phyloP scores from a whole-genome alignment of 768 basidiomycete species.

The Austroboletus eburneus region DNA sequence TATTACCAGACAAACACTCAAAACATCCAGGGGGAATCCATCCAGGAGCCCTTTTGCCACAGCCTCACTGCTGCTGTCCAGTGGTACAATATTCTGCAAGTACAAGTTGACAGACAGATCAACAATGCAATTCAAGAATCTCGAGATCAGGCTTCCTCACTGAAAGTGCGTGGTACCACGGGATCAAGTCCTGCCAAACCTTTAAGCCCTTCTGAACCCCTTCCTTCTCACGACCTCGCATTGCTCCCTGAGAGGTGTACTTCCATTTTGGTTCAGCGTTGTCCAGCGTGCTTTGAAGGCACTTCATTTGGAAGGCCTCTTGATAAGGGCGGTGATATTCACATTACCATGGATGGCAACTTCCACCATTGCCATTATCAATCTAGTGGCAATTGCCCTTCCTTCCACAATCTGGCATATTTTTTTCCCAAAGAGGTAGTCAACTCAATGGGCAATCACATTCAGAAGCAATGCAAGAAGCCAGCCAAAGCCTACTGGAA shows the following conservation, averaged over 20 bases:
- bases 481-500: neutral
- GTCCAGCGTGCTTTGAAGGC: constrained; percentile 1
- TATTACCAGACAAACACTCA: too few relatives aligned
- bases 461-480: constrained; percentile 21
- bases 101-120: constrained; percentile 7
- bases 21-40: constrained; percentile 17
- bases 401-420: neutral
- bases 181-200: neutral
- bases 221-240: neutral
- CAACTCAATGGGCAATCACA: constrained; percentile 27
- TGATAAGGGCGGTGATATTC: neutral
- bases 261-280: constrained; percentile 8
- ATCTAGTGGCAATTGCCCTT: neutral
- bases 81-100: constrained; percentile 26
- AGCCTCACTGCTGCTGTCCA: constrained; percentile 26
- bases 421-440: constrained; percentile 6
- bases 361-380: neutral
- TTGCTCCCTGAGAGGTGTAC: neutral
- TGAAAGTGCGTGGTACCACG: neutral
- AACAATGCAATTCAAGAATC: neutral
- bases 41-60: constrained; percentile 31
- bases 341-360: neutral
- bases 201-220: neutral
- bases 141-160: neutral
- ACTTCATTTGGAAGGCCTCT: neutral